Conservation (phyloP, 306 rosid species). For the Rubus idaeus region DNA sequence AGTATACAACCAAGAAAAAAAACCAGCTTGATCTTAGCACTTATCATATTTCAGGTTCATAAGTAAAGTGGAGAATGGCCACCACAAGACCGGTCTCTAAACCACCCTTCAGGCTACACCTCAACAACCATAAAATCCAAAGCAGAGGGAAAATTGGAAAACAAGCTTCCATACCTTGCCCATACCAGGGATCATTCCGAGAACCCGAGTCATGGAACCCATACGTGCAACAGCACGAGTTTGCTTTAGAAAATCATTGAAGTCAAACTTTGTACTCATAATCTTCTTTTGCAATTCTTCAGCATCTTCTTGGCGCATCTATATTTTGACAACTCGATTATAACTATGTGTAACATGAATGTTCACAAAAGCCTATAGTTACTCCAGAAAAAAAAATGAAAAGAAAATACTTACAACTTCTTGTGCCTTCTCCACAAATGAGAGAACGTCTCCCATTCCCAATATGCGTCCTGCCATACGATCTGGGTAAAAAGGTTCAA, state of each 20-base stretch:
- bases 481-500: conserved; percentile 96
- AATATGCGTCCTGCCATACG: conserved; percentile 98
- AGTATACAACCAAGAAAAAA: neutral
- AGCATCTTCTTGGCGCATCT: conserved; percentile 98
- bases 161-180: conserved; percentile 66
- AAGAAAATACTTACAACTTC: conserved; percentile 70
- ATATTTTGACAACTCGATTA: conserved; percentile 21
- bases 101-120: neutral
- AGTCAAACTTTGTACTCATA: conserved; percentile 96
- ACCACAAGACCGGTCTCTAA: neutral
- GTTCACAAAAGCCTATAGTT: neutral
- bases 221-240: conserved; percentile 89
- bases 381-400: neutral
- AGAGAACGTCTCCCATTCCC: conserved; percentile 99
- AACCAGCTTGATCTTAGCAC: neutral
- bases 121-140: neutral
- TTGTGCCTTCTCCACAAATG: conserved; percentile 97
- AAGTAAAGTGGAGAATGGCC: conserved; percentile 11
- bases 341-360: neutral
- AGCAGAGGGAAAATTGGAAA: conserved; percentile 3
- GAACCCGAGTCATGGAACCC: conserved; percentile 98
- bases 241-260: conserved; percentile 96
- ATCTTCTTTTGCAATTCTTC: conserved; percentile 97
- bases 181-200: conserved; percentile 99
- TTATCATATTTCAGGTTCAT: neutral